phyloP scores from a whole-genome alignment of 805 yeast genomes.

The Dipodascus geniculatus region DNA sequence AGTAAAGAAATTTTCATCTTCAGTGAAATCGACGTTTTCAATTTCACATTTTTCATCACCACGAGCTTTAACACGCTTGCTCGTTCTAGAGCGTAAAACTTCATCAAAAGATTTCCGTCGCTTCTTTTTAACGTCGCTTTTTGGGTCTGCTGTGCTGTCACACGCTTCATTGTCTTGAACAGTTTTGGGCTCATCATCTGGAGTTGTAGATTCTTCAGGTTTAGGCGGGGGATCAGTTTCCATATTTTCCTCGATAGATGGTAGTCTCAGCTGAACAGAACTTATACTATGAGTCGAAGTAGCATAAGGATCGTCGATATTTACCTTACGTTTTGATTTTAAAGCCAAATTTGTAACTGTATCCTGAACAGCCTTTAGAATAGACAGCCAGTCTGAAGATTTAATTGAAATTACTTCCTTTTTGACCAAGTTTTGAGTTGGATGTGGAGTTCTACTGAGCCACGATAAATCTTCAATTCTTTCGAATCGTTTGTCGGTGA shows the following conservation, averaged over 20 bases:
- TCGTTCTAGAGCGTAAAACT: slow-evolving; percentile 4
- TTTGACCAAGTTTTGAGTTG: slow-evolving; percentile 6
- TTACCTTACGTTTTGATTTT: slow-evolving; percentile 9
- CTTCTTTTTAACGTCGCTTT: background rate
- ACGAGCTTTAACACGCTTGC: slow-evolving; percentile 20
- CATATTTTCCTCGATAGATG: slow-evolving; percentile 9
- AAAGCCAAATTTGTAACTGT: slow-evolving; percentile 4
- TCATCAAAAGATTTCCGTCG: background rate
- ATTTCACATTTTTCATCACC: slow-evolving; percentile 13
- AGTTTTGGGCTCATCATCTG: background rate
- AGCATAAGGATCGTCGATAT: slow-evolving; percentile 12
- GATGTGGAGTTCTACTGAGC: slow-evolving; percentile 5
- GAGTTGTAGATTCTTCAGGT: background rate
- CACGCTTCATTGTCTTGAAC: background rate
- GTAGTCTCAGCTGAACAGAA: slow-evolving; percentile 10
- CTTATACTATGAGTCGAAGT: slow-evolving; percentile 8
- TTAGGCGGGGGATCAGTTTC: background rate
- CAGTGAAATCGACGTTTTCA: slow-evolving; percentile 11
- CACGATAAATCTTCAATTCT: slow-evolving; percentile 6
- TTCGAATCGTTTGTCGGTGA: slow-evolving; percentile 1
- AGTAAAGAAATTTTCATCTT: slow-evolving; percentile 17
- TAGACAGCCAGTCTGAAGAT: slow-evolving; percentile 13
- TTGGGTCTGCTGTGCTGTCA: background rate
- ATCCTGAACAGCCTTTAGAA: slow-evolving; percentile 10
- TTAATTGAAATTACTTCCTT: slow-evolving; percentile 9